Evolutionary conservation across 2,329 filamentous ascomycete genomes (phyloP).

Genomic region (Ceratocystis lukuohia): DNA sequence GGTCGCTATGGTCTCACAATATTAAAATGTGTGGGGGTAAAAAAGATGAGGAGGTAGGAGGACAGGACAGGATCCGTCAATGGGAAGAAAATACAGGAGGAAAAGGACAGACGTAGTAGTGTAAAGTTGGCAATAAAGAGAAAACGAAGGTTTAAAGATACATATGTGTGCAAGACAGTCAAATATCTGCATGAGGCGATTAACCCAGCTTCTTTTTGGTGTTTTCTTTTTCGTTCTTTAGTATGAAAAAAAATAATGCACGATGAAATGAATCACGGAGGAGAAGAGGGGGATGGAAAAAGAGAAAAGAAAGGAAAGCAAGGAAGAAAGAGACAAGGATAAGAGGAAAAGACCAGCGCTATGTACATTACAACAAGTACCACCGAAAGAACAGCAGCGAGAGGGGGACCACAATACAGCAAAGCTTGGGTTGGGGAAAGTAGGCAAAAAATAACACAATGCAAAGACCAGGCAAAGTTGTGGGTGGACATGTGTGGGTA

Average conservation of each 20-base stretch:
- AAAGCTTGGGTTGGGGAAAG: no score
- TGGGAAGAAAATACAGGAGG: not conserved
- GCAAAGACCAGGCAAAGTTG: no score
- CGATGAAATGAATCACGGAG: not conserved
- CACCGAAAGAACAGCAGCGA: not conserved
- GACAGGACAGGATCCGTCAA: not conserved
- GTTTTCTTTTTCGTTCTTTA: not conserved
- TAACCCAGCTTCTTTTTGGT: not conserved
- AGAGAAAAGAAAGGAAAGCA: not conserved
- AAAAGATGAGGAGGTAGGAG: not conserved
- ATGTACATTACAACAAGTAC: not conserved
- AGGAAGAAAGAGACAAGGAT: not conserved
- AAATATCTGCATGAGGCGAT: not conserved
- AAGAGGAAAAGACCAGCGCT: not conserved
- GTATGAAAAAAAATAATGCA: not conserved
- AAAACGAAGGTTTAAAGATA: not conserved
- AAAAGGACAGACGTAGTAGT: not conserved
- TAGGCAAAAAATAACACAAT: no score
- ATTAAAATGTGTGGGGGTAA: not conserved
- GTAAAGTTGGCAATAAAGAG: not conserved
- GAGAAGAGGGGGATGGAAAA: not conserved
- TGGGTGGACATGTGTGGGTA: no score
- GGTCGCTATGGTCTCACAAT: constrained; percentile 4
- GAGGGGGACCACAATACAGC: not conserved
- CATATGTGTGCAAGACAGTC: not conserved